A percentile compares a stretch with the other conserved stretches of the same genome.
Conservation (phyloP, 768 basidiomycete genomes). For the Russula vinacea region DNA sequence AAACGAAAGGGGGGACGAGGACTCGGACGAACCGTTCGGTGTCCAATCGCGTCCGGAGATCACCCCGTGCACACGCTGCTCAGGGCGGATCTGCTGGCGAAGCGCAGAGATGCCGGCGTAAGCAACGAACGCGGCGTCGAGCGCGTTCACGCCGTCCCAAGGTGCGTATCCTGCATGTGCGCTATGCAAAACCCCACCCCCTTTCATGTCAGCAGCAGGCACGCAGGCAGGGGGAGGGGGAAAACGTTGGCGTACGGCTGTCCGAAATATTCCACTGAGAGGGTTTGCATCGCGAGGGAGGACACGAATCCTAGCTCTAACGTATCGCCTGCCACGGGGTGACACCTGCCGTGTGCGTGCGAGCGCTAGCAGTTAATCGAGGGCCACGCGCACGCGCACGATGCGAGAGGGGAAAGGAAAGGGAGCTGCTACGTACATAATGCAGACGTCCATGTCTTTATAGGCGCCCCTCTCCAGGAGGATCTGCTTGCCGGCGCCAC, state of each 20-base stretch:
- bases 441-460: slow-evolving; percentile 72
- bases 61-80: slow-evolving; percentile 75
- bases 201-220: not conserved
- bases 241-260: slow-evolving; percentile 49
- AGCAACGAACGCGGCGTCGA: slow-evolving; percentile 84
- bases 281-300: slow-evolving; percentile 59
- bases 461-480: slow-evolving; percentile 76
- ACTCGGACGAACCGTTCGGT: slow-evolving; percentile 54
- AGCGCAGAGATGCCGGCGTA: slow-evolving; percentile 77
- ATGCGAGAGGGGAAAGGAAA: not conserved
- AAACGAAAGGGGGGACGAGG: not conserved
- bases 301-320: slow-evolving; percentile 51
- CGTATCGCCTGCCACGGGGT: slow-evolving; percentile 57
- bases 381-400: not conserved
- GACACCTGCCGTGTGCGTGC: slow-evolving; percentile 53
- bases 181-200: slow-evolving; percentile 38
- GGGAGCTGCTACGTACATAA: slow-evolving; percentile 50
- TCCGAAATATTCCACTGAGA: slow-evolving; percentile 71
- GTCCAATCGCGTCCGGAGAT: slow-evolving; percentile 66
- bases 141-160: slow-evolving; percentile 84
- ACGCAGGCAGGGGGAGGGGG: too few species aligned
- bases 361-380: not conserved
- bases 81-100: slow-evolving; percentile 84
- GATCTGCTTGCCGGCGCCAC: slow-evolving; percentile 71
- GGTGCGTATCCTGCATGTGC: slow-evolving; percentile 80